Base-by-base conservation (phyloP, 768 basidiomycete genomes). In the Tricholoma hemisulphureum region DNA sequence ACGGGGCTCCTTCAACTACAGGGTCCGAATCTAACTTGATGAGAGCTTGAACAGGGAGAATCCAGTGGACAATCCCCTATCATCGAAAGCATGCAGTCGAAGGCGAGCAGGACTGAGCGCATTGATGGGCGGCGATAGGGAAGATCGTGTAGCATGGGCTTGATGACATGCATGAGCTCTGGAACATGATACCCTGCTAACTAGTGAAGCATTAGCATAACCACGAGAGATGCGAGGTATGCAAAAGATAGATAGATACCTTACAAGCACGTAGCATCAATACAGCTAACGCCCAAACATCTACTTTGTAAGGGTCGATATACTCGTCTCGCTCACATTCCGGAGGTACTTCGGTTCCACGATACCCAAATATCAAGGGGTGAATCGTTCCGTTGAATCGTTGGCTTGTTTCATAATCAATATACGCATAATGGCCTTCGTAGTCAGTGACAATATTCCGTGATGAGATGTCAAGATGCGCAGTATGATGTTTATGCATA, bases 401-500 rank as follows among this genome's bases (percentile, higher is more conserved):
- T 18, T 79, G 82, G 65, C 87, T 88, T 13, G 82, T 67, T 67
- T 91, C 88, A 61, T 83, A 91, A 67, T 91, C 89, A 58, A 90
- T 91, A 64, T 80, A 89, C 0, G 87, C 87, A 67, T 84, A 91
- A 50, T 74, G 80, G 10, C 85, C 85, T 37, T 78, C 67, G 63
- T 81, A 83, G 68, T 91, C 80, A 16, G 87, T 86, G 53, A 91
- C 71, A 51, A 91, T 72, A 65, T 91, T 91, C 58, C 80, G 79
- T 32, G 85, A 63, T 9, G 87, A 89, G 46, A 91, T 86, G 65
- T 91, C 89, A 39, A 91, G 75, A 67, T 91, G 89, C 6, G 83
- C 86, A 51, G 89, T 79, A 55, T 69, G 73, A 66, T 86, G 79
- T 49, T 74, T 74, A 66, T 91, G 89, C 85, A 91, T 83, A 71